A percentile compares a stretch with the other conserved stretches of the same genome.
These are phyloP conservation scores for Colletotrichum shisoi DNA, from an alignment of 2,329 filamentous ascomycete species.

Conservation along the genomic window DNA sequence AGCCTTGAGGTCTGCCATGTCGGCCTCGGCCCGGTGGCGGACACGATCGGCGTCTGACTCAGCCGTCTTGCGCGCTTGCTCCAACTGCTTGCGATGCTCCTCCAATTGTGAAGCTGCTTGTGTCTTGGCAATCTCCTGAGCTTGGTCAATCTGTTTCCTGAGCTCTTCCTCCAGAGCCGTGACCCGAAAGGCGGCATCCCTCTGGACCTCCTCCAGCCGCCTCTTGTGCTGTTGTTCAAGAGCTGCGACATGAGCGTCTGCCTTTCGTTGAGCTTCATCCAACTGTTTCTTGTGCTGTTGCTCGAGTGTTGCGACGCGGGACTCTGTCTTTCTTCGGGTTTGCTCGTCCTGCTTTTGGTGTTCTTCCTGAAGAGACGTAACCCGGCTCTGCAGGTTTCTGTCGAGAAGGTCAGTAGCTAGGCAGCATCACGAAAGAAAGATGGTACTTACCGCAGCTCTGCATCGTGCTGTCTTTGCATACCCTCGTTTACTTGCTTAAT, in stretches of 20 bases:
- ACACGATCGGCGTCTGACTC: slow-evolving; percentile 60
- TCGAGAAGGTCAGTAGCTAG: background rate
- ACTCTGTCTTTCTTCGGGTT: slow-evolving; percentile 56
- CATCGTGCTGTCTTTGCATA: slow-evolving; percentile 73
- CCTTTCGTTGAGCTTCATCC: slow-evolving; percentile 38
- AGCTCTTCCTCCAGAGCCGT: slow-evolving; percentile 40
- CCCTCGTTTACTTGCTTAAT: slow-evolving; percentile 74
- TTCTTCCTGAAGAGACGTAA: slow-evolving; percentile 39
- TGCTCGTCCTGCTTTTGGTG: slow-evolving; percentile 44
- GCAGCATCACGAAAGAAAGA: background rate
- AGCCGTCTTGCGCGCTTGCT: slow-evolving; percentile 57
- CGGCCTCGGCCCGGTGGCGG: slow-evolving; percentile 63
- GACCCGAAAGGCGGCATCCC: background rate
- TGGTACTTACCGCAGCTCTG: slow-evolving; percentile 64
- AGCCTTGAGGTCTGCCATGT: slow-evolving; percentile 68
- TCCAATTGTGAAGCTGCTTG: slow-evolving; percentile 42
- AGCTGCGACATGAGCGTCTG: slow-evolving; percentile 16
- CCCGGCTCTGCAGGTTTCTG: slow-evolving; percentile 36
- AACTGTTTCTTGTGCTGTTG: slow-evolving; percentile 46
- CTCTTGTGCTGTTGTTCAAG: slow-evolving; percentile 36
- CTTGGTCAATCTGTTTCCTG: slow-evolving; percentile 48
- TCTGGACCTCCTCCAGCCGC: slow-evolving; percentile 20
- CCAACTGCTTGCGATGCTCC: slow-evolving; percentile 53
- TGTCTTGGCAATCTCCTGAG: slow-evolving; percentile 46
- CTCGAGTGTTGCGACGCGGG: slow-evolving; percentile 52